Conservation (phyloP, 2,329 filamentous ascomycete genomes). For the Cladosporium cucumerinum region DNA sequence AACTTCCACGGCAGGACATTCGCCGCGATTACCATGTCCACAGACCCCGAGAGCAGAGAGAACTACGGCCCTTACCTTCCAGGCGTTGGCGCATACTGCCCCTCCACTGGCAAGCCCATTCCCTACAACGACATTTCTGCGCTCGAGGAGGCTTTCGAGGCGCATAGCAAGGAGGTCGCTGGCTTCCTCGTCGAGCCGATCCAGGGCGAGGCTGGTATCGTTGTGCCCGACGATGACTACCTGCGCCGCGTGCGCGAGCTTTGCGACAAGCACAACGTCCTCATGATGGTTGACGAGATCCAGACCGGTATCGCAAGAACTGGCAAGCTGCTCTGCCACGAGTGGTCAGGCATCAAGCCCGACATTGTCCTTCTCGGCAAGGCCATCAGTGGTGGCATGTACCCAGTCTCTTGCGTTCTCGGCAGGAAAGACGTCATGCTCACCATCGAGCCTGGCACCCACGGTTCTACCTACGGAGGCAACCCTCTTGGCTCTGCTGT, state of each 20-base stretch:
- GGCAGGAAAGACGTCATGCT: conserved; percentile 89
- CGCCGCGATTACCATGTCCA: conserved; percentile 90
- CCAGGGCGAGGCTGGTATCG: conserved; percentile 94
- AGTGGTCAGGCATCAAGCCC: conserved; percentile 94
- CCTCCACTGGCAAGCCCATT: conserved; percentile 72
- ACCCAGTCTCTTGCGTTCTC: conserved; percentile 93
- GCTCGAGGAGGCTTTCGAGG: conserved; percentile 73
- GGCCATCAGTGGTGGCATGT: conserved; percentile 97
- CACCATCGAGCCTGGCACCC: conserved; percentile 91
- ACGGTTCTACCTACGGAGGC: conserved; percentile 97
- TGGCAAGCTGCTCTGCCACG: conserved; percentile 85
- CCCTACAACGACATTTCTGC: conserved; percentile 83
- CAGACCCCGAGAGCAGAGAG: conserved; percentile 89
- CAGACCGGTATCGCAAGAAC: conserved; percentile 97
- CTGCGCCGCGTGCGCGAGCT: conserved; percentile 74
- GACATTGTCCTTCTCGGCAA: conserved; percentile 94
- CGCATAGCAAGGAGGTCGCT: conserved; percentile 78
- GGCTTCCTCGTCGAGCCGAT: conserved; percentile 96
- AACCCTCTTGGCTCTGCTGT: conserved; percentile 95
- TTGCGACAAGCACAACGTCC: conserved; percentile 91
- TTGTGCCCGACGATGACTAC: conserved; percentile 90
- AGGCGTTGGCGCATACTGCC: conserved; percentile 73
- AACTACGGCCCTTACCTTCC: conserved; percentile 97
- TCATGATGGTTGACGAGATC: conserved; percentile 97
- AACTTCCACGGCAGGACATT: conserved; percentile 99